phyloP scores from a whole-genome alignment of 2,329 filamentous ascomycete genomes.

The Aspergillus tamarii region DNA sequence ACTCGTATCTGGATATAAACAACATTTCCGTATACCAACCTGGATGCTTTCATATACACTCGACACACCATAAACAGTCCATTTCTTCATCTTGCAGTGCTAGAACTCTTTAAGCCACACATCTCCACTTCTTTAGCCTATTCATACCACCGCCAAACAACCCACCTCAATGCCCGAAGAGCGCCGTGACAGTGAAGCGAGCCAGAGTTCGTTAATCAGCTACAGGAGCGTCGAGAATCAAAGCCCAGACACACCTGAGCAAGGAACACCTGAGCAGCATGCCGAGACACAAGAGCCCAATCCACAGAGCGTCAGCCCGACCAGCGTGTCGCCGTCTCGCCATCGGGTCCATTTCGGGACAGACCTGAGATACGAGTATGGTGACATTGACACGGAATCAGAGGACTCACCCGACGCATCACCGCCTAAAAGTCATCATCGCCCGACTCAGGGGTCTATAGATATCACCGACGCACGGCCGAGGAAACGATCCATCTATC shows the following conservation, averaged over 20 bases:
- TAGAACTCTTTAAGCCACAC: no score
- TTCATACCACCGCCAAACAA: background rate
- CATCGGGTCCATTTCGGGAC: constrained; percentile 13
- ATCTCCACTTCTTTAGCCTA: no score
- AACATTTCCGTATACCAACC: background rate
- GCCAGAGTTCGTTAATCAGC: constrained; percentile 14
- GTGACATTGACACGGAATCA: background rate
- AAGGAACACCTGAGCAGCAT: background rate
- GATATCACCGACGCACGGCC: constrained; percentile 33
- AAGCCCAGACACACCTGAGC: background rate
- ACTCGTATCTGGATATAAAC: background rate
- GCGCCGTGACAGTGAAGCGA: constrained; percentile 6
- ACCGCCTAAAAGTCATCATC: background rate
- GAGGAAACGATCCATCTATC: background rate
- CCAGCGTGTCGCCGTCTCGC: background rate
- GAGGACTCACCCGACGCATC: constrained; percentile 10
- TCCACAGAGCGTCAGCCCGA: background rate
- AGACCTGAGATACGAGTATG: constrained; percentile 13
- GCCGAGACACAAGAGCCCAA: background rate
- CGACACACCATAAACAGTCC: background rate
- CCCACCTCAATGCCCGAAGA: background rate
- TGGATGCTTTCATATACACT: background rate
- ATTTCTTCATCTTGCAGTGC: no score
- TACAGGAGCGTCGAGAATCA: constrained; percentile 11
- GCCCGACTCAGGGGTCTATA: constrained; percentile 22